phyloP scores from a whole-genome alignment of 352 stramenopile genomes.

The Thraustochytrium striatum region DNA sequence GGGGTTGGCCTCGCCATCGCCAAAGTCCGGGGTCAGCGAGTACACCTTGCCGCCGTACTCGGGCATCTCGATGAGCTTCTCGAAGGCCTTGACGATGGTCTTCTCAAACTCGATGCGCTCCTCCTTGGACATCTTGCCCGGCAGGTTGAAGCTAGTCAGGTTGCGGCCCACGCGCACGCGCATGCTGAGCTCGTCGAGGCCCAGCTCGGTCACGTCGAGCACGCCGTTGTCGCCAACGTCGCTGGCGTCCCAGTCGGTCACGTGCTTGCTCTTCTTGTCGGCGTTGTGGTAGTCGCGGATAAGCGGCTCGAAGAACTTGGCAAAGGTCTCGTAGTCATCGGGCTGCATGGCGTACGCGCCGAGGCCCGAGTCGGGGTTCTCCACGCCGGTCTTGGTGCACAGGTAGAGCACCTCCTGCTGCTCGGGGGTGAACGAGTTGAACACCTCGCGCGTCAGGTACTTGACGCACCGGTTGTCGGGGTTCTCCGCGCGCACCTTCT shows the following conservation, averaged over 20 bases:
- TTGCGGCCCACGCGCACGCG: conserved; percentile 76
- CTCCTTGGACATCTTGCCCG: conserved; percentile 66
- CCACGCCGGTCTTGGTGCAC: conserved; percentile 57
- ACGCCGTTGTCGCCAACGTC: conserved; percentile 49
- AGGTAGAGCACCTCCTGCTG: conserved; percentile 50
- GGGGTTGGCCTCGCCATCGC: conserved; percentile 47
- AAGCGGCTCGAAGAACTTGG: conserved; percentile 59
- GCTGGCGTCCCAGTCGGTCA: conserved; percentile 51
- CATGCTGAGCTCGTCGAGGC: conserved; percentile 62
- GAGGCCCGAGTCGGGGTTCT: conserved; percentile 57
- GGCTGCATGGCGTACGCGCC: conserved; percentile 61
- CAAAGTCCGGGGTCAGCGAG: conserved; percentile 61
- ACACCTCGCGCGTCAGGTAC: conserved; percentile 36
- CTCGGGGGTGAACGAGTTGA: conserved; percentile 32
- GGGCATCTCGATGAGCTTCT: conserved; percentile 66
- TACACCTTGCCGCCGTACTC: conserved; percentile 69
- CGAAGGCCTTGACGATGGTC: conserved; percentile 68
- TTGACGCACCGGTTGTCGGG: conserved; percentile 45
- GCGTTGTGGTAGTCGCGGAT: conserved; percentile 61
- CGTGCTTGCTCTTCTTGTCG: conserved; percentile 52
- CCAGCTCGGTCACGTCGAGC: conserved; percentile 58
- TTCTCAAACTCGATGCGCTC: conserved; percentile 79
- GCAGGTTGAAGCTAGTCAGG: conserved; percentile 70
- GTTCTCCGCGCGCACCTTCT: conserved; percentile 23
- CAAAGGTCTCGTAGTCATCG: conserved; percentile 58